These are phyloP conservation scores for Aspergillus tubingensis DNA, from an alignment of 2,329 filamentous ascomycete genomes.

Conservation along the genomic window DNA sequence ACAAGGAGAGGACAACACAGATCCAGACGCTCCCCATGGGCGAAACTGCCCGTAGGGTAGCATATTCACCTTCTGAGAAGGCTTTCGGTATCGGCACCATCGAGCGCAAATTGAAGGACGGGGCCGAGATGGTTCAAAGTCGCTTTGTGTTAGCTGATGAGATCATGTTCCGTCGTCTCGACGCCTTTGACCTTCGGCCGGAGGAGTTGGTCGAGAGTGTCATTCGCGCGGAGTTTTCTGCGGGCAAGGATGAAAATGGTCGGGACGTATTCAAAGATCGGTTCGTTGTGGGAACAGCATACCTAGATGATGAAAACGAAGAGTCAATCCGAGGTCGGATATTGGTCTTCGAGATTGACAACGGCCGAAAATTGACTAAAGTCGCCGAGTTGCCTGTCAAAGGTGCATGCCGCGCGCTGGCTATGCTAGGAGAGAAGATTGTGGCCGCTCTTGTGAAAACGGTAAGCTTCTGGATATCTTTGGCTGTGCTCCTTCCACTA, in stretches of 20 bases:
- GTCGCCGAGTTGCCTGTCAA: conserved; percentile 70
- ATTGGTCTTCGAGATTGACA: conserved; percentile 74
- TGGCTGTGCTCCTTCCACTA: not conserved
- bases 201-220: conserved; percentile 84
- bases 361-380: conserved; percentile 70
- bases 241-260: conserved; percentile 57
- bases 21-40: conserved; percentile 76
- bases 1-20: conserved; percentile 83
- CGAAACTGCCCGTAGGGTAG: conserved; percentile 82
- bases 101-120: conserved; percentile 67
- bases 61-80: conserved; percentile 76
- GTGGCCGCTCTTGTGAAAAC: conserved; percentile 90
- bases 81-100: conserved; percentile 88
- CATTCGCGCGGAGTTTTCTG: conserved; percentile 71
- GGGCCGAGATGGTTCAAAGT: conserved; percentile 74
- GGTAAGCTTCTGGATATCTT: conserved; percentile 47
- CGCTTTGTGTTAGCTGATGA: conserved; percentile 91
- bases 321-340: conserved; percentile 72
- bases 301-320: conserved; percentile 62
- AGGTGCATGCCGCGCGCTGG: conserved; percentile 78
- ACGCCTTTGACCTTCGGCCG: conserved; percentile 64
- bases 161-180: conserved; percentile 77
- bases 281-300: conserved; percentile 90
- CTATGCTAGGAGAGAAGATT: conserved; percentile 72
- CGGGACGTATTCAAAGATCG: conserved; percentile 61